phyloP scores from a whole-genome alignment of 176 grass and related monocot genomes.

The Oryza meyeriana region DNA sequence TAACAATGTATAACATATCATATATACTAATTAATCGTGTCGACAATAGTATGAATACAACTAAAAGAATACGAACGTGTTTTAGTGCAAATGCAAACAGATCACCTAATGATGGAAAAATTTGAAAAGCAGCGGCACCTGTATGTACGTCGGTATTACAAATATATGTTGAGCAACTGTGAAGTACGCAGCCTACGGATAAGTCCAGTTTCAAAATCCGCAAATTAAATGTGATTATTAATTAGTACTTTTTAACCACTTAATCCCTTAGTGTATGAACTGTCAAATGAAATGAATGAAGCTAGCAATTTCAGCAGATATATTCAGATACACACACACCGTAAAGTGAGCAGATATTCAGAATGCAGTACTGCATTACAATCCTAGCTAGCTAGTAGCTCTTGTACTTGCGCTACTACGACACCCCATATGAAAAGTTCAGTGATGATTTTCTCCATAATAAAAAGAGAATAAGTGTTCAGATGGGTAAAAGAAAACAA shows the following conservation, averaged over 20 bases:
- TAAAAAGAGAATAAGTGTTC: not conserved
- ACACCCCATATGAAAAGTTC: not conserved
- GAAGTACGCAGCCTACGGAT: too few species aligned
- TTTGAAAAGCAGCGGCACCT: not conserved
- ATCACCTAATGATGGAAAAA: not conserved
- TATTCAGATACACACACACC: not conserved
- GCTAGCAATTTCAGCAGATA: too few species aligned
- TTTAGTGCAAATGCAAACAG: not conserved
- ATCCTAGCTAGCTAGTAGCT: not conserved
- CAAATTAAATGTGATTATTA: too few species aligned
- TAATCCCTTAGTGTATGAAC: too few species aligned
- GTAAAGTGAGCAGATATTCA: not conserved
- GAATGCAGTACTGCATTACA: not conserved
- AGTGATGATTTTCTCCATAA: not conserved
- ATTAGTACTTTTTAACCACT: too few species aligned
- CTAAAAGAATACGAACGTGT: not conserved
- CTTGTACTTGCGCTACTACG: not conserved
- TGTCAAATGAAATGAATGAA: too few species aligned
- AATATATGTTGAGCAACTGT: not conserved
- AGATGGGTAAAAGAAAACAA: slow-evolving; percentile 24
- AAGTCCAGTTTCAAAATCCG: too few species aligned
- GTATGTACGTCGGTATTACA: not conserved
- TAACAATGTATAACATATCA: not conserved
- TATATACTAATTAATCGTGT: too few species aligned
- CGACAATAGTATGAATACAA: not conserved